Percentiles rank a stretch among this genome's conserved stretches.
Evolutionary conservation across 805 yeast species (phyloP).

Genomic region (Jamesozyma lodderae): DNA sequence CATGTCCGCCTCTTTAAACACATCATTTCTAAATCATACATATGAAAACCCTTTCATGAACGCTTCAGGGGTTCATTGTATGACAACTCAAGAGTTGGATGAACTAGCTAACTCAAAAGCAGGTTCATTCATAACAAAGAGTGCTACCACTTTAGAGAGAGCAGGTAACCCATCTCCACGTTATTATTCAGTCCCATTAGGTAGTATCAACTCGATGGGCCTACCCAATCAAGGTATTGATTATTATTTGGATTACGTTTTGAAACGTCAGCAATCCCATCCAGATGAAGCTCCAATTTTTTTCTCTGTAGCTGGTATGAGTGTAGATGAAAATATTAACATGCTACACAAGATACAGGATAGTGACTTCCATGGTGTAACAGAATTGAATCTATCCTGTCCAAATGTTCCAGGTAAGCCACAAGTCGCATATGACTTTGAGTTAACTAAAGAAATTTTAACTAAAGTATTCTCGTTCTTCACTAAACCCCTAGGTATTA

Average conservation of each 20-base stretch:
- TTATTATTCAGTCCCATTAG: constrained; percentile 25
- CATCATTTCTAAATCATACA: constrained; percentile 13
- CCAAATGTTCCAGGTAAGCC: constrained; percentile 31
- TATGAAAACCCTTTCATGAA: constrained; percentile 28
- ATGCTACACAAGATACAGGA: constrained; percentile 20
- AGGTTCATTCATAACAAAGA: constrained; percentile 27
- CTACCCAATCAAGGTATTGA: constrained; percentile 27
- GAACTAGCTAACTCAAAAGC: constrained; percentile 20
- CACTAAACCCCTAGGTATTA: constrained; percentile 26
- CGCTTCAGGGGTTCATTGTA: constrained; percentile 29
- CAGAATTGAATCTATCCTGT: constrained; percentile 26
- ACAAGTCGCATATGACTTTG: constrained; percentile 28
- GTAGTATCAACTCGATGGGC: constrained; percentile 29
- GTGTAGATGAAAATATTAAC: constrained; percentile 21
- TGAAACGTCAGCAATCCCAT: constrained; percentile 12
- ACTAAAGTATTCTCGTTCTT: constrained; percentile 21
- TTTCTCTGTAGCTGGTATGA: constrained; percentile 28
- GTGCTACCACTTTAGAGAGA: constrained; percentile 21
- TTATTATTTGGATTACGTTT: constrained; percentile 22
- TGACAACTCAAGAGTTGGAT: constrained; percentile 21
- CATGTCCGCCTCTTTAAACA: constrained; percentile 12
- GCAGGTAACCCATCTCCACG: constrained; percentile 29
- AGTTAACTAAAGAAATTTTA: constrained; percentile 19
- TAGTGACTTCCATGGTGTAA: constrained; percentile 21
- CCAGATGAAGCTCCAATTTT: constrained; percentile 16